A percentile compares a stretch with the other conserved stretches of the same genome.
Conservation (phyloP, 1,284 basidiomycete genomes). For the Somion occarium region DNA sequence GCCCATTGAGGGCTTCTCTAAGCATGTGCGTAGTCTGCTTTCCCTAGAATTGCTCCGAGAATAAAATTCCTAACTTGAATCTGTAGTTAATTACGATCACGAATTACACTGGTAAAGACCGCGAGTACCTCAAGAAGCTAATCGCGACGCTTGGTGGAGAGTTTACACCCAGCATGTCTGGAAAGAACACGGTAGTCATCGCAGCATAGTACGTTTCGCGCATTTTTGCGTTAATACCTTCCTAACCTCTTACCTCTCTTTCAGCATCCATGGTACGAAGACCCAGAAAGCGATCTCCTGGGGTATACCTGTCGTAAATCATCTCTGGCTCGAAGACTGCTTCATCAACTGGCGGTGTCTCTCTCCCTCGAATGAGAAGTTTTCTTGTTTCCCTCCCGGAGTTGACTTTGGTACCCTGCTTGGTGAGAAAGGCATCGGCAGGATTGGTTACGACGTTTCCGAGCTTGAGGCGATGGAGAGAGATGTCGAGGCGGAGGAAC, state of each 20-base stretch:
- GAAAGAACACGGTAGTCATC: constrained; percentile 72
- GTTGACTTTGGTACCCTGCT: constrained; percentile 62
- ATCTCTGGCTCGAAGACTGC: constrained; percentile 87
- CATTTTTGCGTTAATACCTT: not conserved
- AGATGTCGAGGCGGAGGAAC: constrained; percentile 15
- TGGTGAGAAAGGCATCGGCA: constrained; percentile 44
- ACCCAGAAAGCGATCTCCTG: constrained; percentile 70
- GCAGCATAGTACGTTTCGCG: constrained; percentile 64
- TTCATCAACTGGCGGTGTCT: constrained; percentile 73
- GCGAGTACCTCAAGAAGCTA: constrained; percentile 83
- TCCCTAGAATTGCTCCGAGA: no score
- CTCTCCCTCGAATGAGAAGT: constrained; percentile 56
- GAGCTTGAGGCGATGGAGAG: constrained; percentile 25
- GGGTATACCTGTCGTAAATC: constrained; percentile 85
- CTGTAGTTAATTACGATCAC: constrained; percentile 70
- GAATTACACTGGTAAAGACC: constrained; percentile 80
- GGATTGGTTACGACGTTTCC: constrained; percentile 25
- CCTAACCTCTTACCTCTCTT: not conserved
- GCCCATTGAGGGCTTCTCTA: constrained; percentile 34
- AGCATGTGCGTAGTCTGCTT: constrained; percentile 28
- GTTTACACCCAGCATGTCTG: constrained; percentile 79
- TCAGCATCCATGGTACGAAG: constrained; percentile 68
- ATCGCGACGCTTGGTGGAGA: constrained; percentile 72
- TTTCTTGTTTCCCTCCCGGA: constrained; percentile 61
- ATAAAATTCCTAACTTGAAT: not conserved